Base-by-base conservation (phyloP, 352 stramenopile genomes). In the Elongisporangium prolatum region DNA sequence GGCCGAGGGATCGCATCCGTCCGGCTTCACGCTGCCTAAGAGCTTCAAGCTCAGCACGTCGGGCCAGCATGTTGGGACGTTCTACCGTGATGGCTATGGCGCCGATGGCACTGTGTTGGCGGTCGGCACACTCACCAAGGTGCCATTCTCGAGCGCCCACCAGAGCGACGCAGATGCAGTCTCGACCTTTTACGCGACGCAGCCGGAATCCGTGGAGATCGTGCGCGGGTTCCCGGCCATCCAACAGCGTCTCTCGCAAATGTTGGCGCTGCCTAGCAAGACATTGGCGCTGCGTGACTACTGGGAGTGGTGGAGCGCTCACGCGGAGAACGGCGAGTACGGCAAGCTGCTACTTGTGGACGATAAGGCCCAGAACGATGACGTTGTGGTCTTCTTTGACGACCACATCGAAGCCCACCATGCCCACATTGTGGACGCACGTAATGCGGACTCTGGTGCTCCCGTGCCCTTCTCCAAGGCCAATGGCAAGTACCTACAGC, bases 241-340 rank as follows among this genome's bases (percentile, higher is more conserved):
- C 61, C 58, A 80, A 1, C 38, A 74, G 24, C 77, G 72, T 40
- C 56, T 83, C 48, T 5, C 65, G 14, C 49, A 22, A 1, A 77
- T 84, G 74, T 44, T 81, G 17, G 8, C 57, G 24, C 21, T 64
- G 4, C 59, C 55, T 5, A 63, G 77, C 24, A 61, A 63, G 48
- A 88, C 71, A 22, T 61, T 93, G 21, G 85, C 78, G 7, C 67
- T 94, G 52, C 80, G 85, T 54, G 85, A 94, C 57, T 93, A 92
- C 65, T 93, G 78, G 77, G 84, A 93, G 64, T 92, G 82, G 80
- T 93, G 84, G 84, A 90, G 80, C 48, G 75, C 80, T 4, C 85
- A 95, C 59, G 85, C 80, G 24, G 85, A 95, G 59, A 60, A 71
- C 44, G 72, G 68, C 34, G 79, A 91, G 59, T 93, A 89, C 62